Conservation (phyloP, 192 early-diverging fungal species). For the Thoreauomyces humboldtii region DNA sequence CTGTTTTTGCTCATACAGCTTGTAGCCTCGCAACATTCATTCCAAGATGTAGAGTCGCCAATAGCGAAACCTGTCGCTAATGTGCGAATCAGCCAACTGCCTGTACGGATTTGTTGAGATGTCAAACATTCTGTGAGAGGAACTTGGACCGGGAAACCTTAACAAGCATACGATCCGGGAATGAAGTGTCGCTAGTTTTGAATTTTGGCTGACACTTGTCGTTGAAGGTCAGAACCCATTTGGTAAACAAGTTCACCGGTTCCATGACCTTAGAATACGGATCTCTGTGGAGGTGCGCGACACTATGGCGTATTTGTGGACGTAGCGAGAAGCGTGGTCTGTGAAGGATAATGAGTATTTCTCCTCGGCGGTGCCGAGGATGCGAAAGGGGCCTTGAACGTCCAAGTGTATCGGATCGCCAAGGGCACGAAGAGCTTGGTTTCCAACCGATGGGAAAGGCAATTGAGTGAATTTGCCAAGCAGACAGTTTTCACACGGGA, state of each 20-base stretch:
- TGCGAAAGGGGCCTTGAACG: no score
- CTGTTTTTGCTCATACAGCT: neutral
- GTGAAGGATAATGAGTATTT: no score
- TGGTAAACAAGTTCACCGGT: neutral
- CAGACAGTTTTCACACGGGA: no score
- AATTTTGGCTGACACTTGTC: slow-evolving; percentile 17
- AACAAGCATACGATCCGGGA: neutral
- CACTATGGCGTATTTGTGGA: no score
- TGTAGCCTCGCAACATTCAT: slow-evolving; percentile 14
- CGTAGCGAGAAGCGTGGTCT: no score
- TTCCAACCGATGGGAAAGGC: no score
- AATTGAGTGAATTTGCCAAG: no score
- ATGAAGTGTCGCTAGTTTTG: slow-evolving; percentile 3
- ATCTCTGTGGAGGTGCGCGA: no score
- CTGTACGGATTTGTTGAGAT: neutral
- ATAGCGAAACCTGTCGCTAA: slow-evolving; percentile 5
- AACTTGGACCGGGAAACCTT: slow-evolving; percentile 12
- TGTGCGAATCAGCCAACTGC: slow-evolving; percentile 4
- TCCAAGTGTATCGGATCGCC: no score
- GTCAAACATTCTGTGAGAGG: neutral
- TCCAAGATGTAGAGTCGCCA: slow-evolving; percentile 19
- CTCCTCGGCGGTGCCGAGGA: no score
- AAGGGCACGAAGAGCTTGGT: no score
- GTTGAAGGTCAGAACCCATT: slow-evolving; percentile 15
- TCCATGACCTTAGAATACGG: slow-evolving; percentile 5